A percentile compares a stretch with the other conserved stretches of the same genome.
phyloP scores from a whole-genome alignment of 148 eudicot genomes.

The Silene conica region DNA sequence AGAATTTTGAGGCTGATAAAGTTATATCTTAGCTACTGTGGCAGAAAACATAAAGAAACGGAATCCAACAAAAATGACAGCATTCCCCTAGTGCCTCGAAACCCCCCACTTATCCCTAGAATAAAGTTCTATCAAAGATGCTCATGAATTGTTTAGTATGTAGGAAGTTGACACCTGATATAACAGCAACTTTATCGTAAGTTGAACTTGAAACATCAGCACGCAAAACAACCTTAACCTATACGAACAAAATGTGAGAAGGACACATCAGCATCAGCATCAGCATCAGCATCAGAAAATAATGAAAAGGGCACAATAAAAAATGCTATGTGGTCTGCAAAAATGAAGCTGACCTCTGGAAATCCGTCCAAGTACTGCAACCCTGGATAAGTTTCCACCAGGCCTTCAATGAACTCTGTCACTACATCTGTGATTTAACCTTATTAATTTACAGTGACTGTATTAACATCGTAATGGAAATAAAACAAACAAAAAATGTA shows the following conservation, averaged over 20 bases:
- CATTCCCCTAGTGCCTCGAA: too few species aligned
- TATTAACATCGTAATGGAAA: not conserved
- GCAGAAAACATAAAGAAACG: not conserved
- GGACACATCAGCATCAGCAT: not conserved
- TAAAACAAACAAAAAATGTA: too few species aligned
- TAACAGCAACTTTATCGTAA: conserved; percentile 78
- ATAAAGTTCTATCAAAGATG: too few species aligned
- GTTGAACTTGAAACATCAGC: conserved; percentile 76
- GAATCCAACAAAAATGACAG: not conserved
- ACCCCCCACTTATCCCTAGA: too few species aligned
- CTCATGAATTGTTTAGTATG: not conserved
- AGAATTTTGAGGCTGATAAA: not conserved
- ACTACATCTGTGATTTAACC: conserved; percentile 62
- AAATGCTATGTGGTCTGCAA: not conserved
- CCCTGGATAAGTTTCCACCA: conserved; percentile 91
- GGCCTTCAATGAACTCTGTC: conserved; percentile 91
- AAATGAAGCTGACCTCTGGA: conserved; percentile 57
- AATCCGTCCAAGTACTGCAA: conserved; percentile 97
- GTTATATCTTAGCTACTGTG: too few species aligned
- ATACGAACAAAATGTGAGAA: conserved; percentile 14
- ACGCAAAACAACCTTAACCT: conserved; percentile 95
- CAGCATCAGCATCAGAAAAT: not conserved
- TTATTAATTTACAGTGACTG: not conserved
- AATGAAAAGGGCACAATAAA: not conserved
- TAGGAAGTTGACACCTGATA: conserved; percentile 59